Evolutionary conservation across 495 filamentous ascomycete species (phyloP).

Genomic region (Podospora appendiculata): DNA sequence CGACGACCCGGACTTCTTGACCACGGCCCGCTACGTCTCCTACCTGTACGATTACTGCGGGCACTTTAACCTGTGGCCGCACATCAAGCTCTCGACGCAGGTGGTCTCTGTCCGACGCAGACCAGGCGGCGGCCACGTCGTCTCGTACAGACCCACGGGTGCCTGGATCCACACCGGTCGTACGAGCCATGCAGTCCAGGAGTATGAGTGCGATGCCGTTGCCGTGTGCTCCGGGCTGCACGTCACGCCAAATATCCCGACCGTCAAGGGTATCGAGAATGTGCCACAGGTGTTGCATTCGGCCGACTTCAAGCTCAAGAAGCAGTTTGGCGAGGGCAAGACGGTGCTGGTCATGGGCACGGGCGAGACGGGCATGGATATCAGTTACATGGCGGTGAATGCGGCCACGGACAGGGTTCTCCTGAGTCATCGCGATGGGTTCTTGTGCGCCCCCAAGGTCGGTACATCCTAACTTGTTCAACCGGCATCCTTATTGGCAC

Average conservation of each 20-base stretch:
- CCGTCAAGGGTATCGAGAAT: conserved; percentile 26
- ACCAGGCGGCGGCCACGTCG: conserved; percentile 16
- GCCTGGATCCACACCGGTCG: background rate
- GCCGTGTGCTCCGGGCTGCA: conserved; percentile 38
- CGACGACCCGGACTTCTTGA: conserved; percentile 26
- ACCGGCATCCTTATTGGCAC: too few species aligned
- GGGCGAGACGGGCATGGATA: conserved; percentile 37
- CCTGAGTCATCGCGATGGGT: conserved; percentile 35
- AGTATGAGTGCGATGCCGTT: conserved; percentile 29
- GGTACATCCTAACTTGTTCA: too few species aligned
- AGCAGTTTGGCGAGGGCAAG: conserved; percentile 27
- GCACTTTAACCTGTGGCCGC: conserved; percentile 28
- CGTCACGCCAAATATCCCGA: conserved; percentile 27
- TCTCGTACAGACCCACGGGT: conserved; percentile 9
- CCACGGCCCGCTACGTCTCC: conserved; percentile 18
- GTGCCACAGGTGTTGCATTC: conserved; percentile 31
- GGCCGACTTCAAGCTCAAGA: conserved; percentile 29
- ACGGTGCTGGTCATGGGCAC: conserved; percentile 33
- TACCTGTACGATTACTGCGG: conserved; percentile 33
- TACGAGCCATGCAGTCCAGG: background rate
- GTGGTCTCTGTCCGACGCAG: conserved; percentile 15
- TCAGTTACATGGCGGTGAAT: conserved; percentile 34
- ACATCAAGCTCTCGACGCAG: conserved; percentile 24
- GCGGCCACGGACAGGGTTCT: conserved; percentile 27
- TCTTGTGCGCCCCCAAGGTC: conserved; percentile 28